Conservation (phyloP, 495 filamentous ascomycete species). For the Hypoxylon crocopeplum region DNA sequence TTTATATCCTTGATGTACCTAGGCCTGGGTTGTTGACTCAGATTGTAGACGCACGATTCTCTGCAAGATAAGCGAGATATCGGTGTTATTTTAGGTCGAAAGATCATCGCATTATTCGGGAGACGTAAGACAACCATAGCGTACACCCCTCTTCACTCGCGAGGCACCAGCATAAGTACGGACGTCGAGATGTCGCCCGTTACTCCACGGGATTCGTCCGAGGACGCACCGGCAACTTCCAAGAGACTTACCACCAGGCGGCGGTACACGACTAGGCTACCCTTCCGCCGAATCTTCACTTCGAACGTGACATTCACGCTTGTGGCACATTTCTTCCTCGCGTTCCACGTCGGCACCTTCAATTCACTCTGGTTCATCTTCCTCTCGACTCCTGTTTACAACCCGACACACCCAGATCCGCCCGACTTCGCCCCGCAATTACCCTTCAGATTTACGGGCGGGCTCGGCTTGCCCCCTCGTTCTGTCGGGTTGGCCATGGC, state of each 20-base stretch:
- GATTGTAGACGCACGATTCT: slow-evolving; percentile 57
- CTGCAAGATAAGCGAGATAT: slow-evolving; percentile 56
- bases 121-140: slow-evolving; percentile 22
- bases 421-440: slow-evolving; percentile 47
- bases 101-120: slow-evolving; percentile 31
- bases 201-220: slow-evolving; percentile 23
- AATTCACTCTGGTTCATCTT: slow-evolving; percentile 86
- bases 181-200: slow-evolving; percentile 41
- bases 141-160: slow-evolving; percentile 36
- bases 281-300: slow-evolving; percentile 81
- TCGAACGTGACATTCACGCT: slow-evolving; percentile 73
- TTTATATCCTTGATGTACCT: neutral
- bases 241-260: slow-evolving; percentile 19
- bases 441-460: slow-evolving; percentile 80
- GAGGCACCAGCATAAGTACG: slow-evolving; percentile 31
- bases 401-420: slow-evolving; percentile 46
- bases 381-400: slow-evolving; percentile 78
- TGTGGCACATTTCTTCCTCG: slow-evolving; percentile 70
- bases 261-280: slow-evolving; percentile 55
- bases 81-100: slow-evolving; percentile 51
- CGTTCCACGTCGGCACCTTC: slow-evolving; percentile 82
- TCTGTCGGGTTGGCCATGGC: slow-evolving; percentile 80
- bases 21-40: slow-evolving; percentile 24
- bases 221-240: neutral
- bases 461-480: slow-evolving; percentile 75